Evolutionary conservation across 2,329 filamentous ascomycete genomes (phyloP).

Genomic region (Fonsecaea monophora): DNA sequence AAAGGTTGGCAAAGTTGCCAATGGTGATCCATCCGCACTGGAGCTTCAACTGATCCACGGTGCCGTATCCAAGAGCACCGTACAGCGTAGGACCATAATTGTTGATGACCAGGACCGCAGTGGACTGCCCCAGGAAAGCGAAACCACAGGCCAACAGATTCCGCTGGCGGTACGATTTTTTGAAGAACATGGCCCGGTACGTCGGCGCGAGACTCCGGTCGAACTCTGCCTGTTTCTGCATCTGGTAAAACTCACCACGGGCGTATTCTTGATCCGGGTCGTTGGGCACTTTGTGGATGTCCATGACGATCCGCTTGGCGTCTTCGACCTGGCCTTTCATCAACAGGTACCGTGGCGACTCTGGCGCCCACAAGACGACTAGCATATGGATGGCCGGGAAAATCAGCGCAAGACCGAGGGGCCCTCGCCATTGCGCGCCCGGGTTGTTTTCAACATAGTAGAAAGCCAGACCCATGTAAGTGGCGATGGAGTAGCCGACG

Average conservation of each 20-base stretch:
- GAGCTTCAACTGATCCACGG: conserved; percentile 21
- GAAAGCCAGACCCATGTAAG: conserved; percentile 23
- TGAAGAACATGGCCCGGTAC: conserved; percentile 22
- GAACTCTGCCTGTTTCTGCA: conserved; percentile 28
- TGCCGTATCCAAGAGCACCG: conserved; percentile 27
- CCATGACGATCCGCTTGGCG: conserved; percentile 35
- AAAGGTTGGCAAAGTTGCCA: conserved; percentile 23
- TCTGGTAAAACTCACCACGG: conserved; percentile 29
- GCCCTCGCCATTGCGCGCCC: conserved; percentile 10
- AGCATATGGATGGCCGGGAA: conserved; percentile 3
- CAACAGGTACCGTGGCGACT: conserved; percentile 41
- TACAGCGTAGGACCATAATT: conserved; percentile 31
- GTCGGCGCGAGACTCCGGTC: conserved; percentile 21
- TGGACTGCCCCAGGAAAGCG: conserved; percentile 22
- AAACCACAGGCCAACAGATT: conserved; percentile 14
- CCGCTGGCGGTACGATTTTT: conserved; percentile 26
- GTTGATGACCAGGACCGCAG: conserved; percentile 27
- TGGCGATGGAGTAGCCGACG: conserved; percentile 18
- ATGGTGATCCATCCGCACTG: conserved; percentile 30
- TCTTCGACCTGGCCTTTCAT: conserved; percentile 38
- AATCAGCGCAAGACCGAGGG: conserved; percentile 5
- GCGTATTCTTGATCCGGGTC: conserved; percentile 24
- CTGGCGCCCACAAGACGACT: conserved; percentile 38
- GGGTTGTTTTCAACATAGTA: conserved; percentile 5
- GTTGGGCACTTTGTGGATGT: conserved; percentile 25